Conservation (phyloP, 2,329 filamentous ascomycete genomes). For the Aspergillus candidus region DNA sequence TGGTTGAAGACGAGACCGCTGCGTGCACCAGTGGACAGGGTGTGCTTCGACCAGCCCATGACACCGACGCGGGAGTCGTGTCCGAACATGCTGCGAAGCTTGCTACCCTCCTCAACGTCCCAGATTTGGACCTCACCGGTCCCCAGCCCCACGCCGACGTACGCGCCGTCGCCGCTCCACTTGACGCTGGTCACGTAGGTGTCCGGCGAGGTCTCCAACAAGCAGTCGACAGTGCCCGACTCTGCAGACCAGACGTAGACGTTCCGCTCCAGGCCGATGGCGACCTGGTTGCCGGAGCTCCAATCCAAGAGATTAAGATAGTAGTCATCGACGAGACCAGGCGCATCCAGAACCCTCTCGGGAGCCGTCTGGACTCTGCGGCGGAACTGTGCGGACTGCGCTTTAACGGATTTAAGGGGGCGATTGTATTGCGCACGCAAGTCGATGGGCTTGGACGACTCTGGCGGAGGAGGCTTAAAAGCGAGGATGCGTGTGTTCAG, state of each 20-base stretch:
- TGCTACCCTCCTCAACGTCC: constrained; percentile 91
- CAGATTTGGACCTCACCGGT: constrained; percentile 98
- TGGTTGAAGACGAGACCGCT: constrained; percentile 97
- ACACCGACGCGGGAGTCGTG: constrained; percentile 95
- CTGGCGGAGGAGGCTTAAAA: constrained; percentile 96
- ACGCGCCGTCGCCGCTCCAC: constrained; percentile 95
- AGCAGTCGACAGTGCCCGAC: constrained; percentile 77
- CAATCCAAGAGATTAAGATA: constrained; percentile 98
- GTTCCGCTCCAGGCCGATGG: constrained; percentile 91
- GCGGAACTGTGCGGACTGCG: constrained; percentile 76
- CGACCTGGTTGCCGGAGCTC: constrained; percentile 96
- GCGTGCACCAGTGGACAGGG: constrained; percentile 88
- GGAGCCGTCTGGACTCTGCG: constrained; percentile 90
- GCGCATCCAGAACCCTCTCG: constrained; percentile 92
- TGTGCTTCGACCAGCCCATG: constrained; percentile 99
- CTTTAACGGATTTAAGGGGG: constrained; percentile 71
- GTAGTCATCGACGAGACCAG: constrained; percentile 95
- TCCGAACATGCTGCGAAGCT: constrained; percentile 97
- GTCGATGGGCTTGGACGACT: constrained; percentile 97
- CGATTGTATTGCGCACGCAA: constrained; percentile 97
- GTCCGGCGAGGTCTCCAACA: constrained; percentile 80
- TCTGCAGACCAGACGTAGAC: constrained; percentile 99
- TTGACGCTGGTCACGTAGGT: constrained; percentile 98
- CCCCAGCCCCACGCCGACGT: constrained; percentile 90
- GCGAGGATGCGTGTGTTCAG: constrained; percentile 92